These are phyloP conservation scores for Triadica sebifera DNA, from an alignment of 345 rosid species.

Conservation along the genomic window DNA sequence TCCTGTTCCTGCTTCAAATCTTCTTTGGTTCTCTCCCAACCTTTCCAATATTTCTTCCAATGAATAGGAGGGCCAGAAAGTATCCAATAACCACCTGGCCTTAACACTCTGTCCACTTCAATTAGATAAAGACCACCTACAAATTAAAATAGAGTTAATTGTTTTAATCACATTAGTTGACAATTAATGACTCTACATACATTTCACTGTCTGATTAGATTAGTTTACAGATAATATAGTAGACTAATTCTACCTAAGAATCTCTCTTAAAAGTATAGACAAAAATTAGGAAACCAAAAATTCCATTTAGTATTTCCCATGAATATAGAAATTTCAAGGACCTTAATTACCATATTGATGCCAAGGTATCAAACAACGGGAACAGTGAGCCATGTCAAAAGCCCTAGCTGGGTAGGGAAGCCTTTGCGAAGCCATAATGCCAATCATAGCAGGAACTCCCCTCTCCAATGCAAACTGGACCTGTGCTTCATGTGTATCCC, in stretches of 20 bases:
- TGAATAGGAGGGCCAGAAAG: slow-evolving; percentile 90
- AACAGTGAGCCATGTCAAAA: slow-evolving; percentile 95
- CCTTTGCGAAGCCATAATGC: slow-evolving; percentile 76
- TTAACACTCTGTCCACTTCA: slow-evolving; percentile 85
- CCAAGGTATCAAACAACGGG: slow-evolving; percentile 98
- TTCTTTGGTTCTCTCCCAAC: slow-evolving; percentile 83
- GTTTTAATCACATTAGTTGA: too few relatives aligned
- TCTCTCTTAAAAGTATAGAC: neutral
- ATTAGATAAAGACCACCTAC: slow-evolving; percentile 78
- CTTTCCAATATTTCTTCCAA: slow-evolving; percentile 92
- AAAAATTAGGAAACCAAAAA: neutral
- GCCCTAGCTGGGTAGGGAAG: slow-evolving; percentile 96
- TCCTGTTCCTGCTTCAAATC: slow-evolving; percentile 86
- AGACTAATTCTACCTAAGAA: too few relatives aligned
- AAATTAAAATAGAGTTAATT: too few relatives aligned
- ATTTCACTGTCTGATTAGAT: too few relatives aligned
- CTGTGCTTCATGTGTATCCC: slow-evolving; percentile 98
- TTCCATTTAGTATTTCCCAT: neutral
- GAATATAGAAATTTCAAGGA: neutral
- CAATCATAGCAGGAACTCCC: slow-evolving; percentile 95
- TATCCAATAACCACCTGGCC: slow-evolving; percentile 99
- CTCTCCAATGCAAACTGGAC: slow-evolving; percentile 95
- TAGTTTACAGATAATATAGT: too few relatives aligned
- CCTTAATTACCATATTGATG: slow-evolving; percentile 43
- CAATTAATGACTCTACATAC: too few relatives aligned